A percentile compares a stretch with the other conserved stretches of the same genome.
Conservation (phyloP, 257 asterid species). For the Gentiana dahurica region DNA sequence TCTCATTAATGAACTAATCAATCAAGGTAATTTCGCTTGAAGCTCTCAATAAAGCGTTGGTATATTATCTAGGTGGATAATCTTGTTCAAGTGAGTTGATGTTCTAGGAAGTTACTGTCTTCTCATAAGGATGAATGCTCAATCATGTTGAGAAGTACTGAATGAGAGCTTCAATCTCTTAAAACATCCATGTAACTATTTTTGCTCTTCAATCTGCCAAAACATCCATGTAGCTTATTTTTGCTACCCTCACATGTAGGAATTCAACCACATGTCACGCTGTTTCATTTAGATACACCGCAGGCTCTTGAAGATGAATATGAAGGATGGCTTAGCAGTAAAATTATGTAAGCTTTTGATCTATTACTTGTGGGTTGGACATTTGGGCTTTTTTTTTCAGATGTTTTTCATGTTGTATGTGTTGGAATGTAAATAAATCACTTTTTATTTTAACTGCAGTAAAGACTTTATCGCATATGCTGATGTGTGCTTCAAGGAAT, state of each 20-base stretch:
- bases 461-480: slow-evolving; percentile 33
- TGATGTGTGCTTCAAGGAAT: slow-evolving; percentile 37
- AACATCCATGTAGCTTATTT: no score
- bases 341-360: slow-evolving; percentile 25
- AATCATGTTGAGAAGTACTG: no score
- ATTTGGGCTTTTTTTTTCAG: not conserved
- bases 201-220: no score
- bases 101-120: not conserved
- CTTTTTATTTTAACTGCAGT: slow-evolving; percentile 13
- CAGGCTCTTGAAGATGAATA: slow-evolving; percentile 46
- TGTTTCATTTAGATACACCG: slow-evolving; percentile 42
- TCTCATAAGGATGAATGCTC: no score
- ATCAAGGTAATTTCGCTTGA: slow-evolving; percentile 20
- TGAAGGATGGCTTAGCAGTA: slow-evolving; percentile 37
- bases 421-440: not conserved
- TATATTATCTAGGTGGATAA: slow-evolving; percentile 3
- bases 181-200: no score
- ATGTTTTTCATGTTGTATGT: not conserved
- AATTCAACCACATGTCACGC: slow-evolving; percentile 44
- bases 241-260: slow-evolving; percentile 19
- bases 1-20: slow-evolving; percentile 35
- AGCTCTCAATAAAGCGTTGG: no score
- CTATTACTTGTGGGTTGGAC: not conserved
- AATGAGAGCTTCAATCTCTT: no score
- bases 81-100: not conserved